Conservation (phyloP, 345 rosid genomes). For the Atalantia buxifolia region DNA sequence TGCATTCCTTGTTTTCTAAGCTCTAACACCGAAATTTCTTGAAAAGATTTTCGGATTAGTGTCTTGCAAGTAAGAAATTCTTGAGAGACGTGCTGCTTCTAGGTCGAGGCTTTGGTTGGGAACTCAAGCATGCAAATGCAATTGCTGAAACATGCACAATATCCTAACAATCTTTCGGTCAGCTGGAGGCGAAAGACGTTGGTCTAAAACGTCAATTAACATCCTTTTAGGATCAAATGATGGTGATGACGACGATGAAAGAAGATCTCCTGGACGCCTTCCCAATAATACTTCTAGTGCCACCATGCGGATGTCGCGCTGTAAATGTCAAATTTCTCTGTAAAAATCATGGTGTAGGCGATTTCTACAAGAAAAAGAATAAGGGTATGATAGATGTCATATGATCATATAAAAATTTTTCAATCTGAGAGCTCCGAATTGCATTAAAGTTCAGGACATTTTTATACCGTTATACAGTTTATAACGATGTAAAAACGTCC, state of each 20-base stretch:
- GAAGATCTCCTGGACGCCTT: conserved; percentile 10
- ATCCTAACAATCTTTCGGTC: background rate
- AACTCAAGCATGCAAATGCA: conserved; percentile 18
- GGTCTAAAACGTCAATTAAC: conserved; percentile 11
- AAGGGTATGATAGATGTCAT: too few species aligned
- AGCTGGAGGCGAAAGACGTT: background rate
- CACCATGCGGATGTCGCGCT: conserved; percentile 14
- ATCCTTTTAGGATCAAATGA: background rate
- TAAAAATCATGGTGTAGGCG: background rate
- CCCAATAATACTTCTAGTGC: conserved; percentile 6
- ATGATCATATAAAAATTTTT: too few species aligned
- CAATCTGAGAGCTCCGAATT: too few species aligned
- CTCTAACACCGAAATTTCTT: too few species aligned
- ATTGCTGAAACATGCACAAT: background rate
- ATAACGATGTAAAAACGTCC: too few species aligned
- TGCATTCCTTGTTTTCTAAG: background rate
- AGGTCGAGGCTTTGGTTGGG: conserved; percentile 8
- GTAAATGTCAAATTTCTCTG: conserved; percentile 13
- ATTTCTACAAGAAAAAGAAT: background rate
- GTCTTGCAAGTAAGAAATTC: background rate
- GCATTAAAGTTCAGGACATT: too few species aligned
- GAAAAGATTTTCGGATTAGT: too few species aligned
- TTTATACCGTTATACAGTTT: too few species aligned
- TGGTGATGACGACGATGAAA: background rate
- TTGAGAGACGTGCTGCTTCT: conserved; percentile 8